Conservation (phyloP, 768 basidiomycete genomes). For the Kwoniella bestiolae region DNA sequence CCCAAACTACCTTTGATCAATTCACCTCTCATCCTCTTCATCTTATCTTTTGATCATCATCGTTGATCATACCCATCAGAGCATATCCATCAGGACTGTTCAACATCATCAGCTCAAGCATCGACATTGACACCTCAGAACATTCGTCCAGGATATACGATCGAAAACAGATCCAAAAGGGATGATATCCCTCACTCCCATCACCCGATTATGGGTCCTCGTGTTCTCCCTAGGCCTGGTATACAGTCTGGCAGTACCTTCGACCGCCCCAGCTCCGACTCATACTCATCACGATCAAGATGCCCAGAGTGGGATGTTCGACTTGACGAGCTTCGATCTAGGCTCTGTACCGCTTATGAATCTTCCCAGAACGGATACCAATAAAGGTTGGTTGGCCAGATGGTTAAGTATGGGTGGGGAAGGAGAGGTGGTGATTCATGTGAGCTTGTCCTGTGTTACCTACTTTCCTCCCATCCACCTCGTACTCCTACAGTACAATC, state of each 20-base stretch:
- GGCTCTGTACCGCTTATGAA: slow-evolving; percentile 5
- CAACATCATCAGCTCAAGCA: neutral
- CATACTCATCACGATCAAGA: neutral
- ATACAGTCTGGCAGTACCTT: neutral
- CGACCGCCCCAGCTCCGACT: neutral
- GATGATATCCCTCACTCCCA: slow-evolving; percentile 8
- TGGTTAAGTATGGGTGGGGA: slow-evolving; percentile 50
- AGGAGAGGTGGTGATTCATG: slow-evolving; percentile 38
- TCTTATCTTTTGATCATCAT: neutral
- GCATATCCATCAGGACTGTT: too few relatives aligned
- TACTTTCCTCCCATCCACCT: neutral
- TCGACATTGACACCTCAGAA: too few relatives aligned
- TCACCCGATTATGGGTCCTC: slow-evolving; percentile 1
- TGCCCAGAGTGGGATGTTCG: neutral
- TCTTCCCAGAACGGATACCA: slow-evolving; percentile 3
- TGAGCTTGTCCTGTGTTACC: slow-evolving; percentile 31
- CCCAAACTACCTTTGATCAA: neutral
- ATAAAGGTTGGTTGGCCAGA: slow-evolving; percentile 30
- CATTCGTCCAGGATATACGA: too few relatives aligned
- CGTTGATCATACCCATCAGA: too few relatives aligned
- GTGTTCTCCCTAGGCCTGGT: neutral
- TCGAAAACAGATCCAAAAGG: neutral
- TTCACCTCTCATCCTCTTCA: neutral
- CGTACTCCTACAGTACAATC: too few relatives aligned
- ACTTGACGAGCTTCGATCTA: neutral